These are phyloP conservation scores for Setomelanomma holmii DNA, from an alignment of 2,329 filamentous ascomycete genomes.

Conservation along the genomic window DNA sequence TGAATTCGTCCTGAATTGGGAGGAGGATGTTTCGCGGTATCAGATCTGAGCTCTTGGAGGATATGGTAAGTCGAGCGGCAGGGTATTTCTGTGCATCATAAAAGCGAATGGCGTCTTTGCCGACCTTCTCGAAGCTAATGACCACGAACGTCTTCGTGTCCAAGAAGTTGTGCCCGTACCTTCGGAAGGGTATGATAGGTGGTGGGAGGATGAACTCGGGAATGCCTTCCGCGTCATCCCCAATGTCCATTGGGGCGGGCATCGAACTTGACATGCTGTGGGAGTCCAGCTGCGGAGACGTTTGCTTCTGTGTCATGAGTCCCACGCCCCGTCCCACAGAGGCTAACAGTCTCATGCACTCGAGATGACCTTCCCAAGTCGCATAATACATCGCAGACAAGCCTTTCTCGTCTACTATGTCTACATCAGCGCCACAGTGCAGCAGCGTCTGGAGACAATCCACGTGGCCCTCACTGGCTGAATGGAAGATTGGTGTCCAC, in stretches of 20 bases:
- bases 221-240: conserved; percentile 83
- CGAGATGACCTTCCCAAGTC: conserved; percentile 94
- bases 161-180: conserved; percentile 98
- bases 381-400: conserved; percentile 98
- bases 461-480: conserved; percentile 94
- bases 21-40: conserved; percentile 96
- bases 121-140: conserved; percentile 82
- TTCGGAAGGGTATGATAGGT: conserved; percentile 90
- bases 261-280: conserved; percentile 45
- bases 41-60: conserved; percentile 92
- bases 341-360: conserved; percentile 89
- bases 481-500: conserved; percentile 96
- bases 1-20: conserved; percentile 94
- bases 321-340: conserved; percentile 54
- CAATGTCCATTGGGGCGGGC: conserved; percentile 60
- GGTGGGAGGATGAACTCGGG: conserved; percentile 90
- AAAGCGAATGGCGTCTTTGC: conserved; percentile 82
- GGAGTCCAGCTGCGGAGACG: conserved; percentile 52
- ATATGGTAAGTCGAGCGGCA: conserved; percentile 91
- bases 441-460: conserved; percentile 84
- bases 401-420: conserved; percentile 87
- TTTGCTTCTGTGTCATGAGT: conserved; percentile 40
- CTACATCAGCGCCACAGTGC: conserved; percentile 77
- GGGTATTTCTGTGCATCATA: conserved; percentile 98
- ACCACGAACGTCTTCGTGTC: conserved; percentile 97